Conservation (phyloP, 1,284 basidiomycete species). For the Neolentinus lepideus region DNA sequence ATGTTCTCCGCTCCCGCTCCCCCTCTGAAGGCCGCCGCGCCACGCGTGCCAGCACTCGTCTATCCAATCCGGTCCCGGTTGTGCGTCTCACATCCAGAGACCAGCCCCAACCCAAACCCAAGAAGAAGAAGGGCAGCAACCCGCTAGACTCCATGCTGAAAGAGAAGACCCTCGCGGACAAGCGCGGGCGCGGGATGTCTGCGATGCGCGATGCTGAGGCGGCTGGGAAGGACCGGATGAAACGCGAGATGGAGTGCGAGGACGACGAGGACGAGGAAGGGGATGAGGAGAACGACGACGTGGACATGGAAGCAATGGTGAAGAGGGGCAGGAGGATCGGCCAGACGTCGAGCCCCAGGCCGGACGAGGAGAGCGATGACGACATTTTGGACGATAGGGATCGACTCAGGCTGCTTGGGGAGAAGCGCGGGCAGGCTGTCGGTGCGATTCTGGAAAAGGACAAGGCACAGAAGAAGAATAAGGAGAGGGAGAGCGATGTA, state of each 20-base stretch:
- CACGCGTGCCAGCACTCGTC: neutral
- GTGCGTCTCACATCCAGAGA: neutral
- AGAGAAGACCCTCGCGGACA: constrained; percentile 21
- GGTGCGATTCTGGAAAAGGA: constrained; percentile 33
- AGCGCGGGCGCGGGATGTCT: constrained; percentile 15
- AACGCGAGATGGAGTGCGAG: constrained; percentile 29
- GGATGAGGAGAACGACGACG: constrained; percentile 29
- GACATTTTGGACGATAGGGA: constrained; percentile 28
- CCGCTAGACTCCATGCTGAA: constrained; percentile 38
- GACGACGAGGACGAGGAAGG: constrained; percentile 23
- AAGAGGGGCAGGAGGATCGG: neutral
- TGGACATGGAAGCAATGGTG: constrained; percentile 27
- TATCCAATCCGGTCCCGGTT: neutral
- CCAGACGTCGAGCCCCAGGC: neutral
- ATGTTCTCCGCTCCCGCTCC: neutral
- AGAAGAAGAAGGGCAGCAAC: constrained; percentile 26
- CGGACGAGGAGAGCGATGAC: constrained; percentile 17
- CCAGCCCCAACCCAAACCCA: constrained; percentile 4
- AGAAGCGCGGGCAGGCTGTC: constrained; percentile 33
- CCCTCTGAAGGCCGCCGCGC: neutral
- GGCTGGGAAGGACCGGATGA: constrained; percentile 3
- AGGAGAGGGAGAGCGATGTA: constrained; percentile 12
- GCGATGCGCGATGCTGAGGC: constrained; percentile 14
- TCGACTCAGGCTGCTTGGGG: constrained; percentile 31
- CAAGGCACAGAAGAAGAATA: constrained; percentile 19